Conservation (phyloP, 768 basidiomycete genomes). For the Lenzites betulinus region DNA sequence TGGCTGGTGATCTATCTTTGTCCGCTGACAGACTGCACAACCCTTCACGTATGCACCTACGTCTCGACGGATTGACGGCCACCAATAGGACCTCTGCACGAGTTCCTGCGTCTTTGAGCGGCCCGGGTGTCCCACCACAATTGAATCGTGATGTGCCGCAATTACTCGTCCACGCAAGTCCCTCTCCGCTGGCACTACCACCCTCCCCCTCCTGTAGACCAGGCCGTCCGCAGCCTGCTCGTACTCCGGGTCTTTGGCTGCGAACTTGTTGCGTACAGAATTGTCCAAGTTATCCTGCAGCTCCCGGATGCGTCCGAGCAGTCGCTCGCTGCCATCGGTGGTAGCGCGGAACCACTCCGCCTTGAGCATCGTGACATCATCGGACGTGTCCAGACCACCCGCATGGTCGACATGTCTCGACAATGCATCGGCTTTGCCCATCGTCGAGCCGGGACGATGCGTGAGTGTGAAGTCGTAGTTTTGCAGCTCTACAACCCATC, state of each 20-base stretch:
- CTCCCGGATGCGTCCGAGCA: too few species aligned
- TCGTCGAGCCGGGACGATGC: constrained; percentile 5
- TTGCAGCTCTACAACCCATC: constrained; percentile 29
- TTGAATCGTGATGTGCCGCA: constrained; percentile 29
- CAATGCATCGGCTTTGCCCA: constrained; percentile 8
- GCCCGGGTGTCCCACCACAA: constrained; percentile 33
- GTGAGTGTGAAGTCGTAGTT: constrained; percentile 23
- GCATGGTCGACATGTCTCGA: constrained; percentile 4
- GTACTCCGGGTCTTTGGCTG: not conserved
- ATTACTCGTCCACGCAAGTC: constrained; percentile 3
- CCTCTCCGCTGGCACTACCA: not conserved
- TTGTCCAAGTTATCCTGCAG: constrained; percentile 3
- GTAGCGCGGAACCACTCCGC: constrained; percentile 1
- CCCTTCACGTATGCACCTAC: constrained; percentile 28
- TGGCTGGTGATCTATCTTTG: constrained; percentile 23
- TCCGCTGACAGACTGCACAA: constrained; percentile 31
- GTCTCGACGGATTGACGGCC: constrained; percentile 28
- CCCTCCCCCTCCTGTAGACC: not conserved
- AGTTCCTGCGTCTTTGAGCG: constrained; percentile 28
- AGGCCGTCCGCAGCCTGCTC: constrained; percentile 29
- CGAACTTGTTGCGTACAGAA: not conserved
- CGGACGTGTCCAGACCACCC: not conserved
- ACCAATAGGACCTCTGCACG: constrained; percentile 31
- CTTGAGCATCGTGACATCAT: constrained; percentile 1
- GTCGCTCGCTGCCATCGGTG: not conserved